These are phyloP conservation scores for Kondoa subrosea DNA, from an alignment of 768 basidiomycete genomes.

Conservation along the genomic window DNA sequence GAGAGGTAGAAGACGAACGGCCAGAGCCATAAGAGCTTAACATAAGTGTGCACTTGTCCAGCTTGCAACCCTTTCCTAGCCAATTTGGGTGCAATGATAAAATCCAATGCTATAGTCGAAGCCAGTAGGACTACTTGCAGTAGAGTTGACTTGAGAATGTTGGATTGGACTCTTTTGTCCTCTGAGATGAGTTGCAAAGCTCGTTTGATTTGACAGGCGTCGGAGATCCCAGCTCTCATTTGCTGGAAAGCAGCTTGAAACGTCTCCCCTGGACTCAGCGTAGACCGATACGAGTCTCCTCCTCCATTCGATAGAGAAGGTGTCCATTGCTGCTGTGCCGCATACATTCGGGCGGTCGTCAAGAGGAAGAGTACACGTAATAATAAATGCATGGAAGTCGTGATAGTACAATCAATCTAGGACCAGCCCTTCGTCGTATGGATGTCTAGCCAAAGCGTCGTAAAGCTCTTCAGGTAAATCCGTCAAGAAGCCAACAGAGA, in stretches of 20 bases:
- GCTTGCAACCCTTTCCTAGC: conserved; percentile 3
- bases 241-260: neutral
- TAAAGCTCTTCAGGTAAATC: conserved; percentile 75
- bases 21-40: neutral
- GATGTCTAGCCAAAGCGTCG: conserved; percentile 68
- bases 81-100: neutral
- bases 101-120: neutral
- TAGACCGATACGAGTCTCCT: no score
- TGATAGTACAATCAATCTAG: neutral
- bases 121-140: conserved; percentile 1
- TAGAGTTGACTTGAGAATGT: neutral
- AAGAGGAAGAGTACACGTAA: no score
- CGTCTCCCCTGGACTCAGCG: neutral
- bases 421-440: conserved; percentile 6
- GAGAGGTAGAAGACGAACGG: neutral
- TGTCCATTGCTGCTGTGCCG: neutral
- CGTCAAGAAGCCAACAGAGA: conserved; percentile 82
- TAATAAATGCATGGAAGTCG: no score
- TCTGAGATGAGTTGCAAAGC: neutral
- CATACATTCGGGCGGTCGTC: no score
- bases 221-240: neutral
- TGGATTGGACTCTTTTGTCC: neutral
- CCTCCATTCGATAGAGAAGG: no score
- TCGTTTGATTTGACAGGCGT: neutral
- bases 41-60: neutral